Conservation (phyloP, 805 yeast species). For the Kodamaea sagamina region DNA sequence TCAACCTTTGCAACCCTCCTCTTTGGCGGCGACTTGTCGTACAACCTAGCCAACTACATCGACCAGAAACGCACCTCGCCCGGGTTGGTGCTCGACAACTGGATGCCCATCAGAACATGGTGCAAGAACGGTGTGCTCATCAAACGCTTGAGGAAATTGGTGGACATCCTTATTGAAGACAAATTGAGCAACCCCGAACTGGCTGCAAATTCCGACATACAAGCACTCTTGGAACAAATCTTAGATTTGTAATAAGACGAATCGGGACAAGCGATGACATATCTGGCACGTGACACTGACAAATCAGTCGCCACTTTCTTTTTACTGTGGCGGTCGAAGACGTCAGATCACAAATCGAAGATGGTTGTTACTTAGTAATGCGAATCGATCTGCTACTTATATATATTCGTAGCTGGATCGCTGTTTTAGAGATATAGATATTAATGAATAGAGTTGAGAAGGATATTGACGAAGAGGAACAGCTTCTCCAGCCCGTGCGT, state of each 20-base stretch:
- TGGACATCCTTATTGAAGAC: slow-evolving; percentile 67
- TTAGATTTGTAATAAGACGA: slow-evolving; percentile 5
- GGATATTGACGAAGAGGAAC: background rate
- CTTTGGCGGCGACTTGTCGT: slow-evolving; percentile 74
- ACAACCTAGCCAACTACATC: slow-evolving; percentile 49
- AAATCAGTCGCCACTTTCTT: too few relatives aligned
- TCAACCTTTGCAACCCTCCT: slow-evolving; percentile 69
- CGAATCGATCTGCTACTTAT: background rate
- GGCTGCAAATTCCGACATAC: slow-evolving; percentile 12
- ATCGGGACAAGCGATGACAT: background rate
- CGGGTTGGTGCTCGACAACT: slow-evolving; percentile 81
- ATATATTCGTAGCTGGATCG: background rate
- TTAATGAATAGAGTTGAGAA: background rate
- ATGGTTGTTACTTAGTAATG: background rate
- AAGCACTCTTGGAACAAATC: slow-evolving; percentile 13
- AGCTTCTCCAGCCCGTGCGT: background rate
- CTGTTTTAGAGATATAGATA: background rate
- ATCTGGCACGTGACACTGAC: background rate
- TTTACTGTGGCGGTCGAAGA: background rate
- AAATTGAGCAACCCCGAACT: slow-evolving; percentile 46
- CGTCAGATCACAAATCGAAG: background rate
- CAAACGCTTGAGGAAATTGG: slow-evolving; percentile 61
- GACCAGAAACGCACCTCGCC: slow-evolving; percentile 61
- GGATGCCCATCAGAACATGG: slow-evolving; percentile 93
- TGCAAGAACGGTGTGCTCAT: slow-evolving; percentile 88